Evolutionary conservation across 352 stramenopile species (phyloP), one percentile per base, ranked within the genome.

Genomic region (Phytophthora europaea): DNA sequence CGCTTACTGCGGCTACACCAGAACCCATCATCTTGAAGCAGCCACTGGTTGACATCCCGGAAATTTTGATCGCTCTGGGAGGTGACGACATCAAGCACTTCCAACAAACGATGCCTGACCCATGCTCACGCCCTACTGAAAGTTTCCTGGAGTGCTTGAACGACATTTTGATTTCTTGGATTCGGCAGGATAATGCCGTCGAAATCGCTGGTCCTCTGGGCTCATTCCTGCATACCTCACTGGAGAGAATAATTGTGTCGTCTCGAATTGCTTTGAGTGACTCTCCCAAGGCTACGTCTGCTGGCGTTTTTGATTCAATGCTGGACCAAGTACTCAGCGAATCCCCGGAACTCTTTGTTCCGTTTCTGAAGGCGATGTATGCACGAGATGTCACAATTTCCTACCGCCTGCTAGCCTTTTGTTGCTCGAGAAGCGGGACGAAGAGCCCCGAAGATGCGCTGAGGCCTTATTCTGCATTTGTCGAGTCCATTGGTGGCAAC

Each of bases 81-180:
- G 61, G 79, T n/a, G 84, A 94, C 53, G 85, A 93, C 48, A 91
- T 94, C 62, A 92, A 91, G 48, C 90, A 78, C 36, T 94, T 95
- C 55, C 88, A 91, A 67, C 76, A 94, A 43, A 84, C 81, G 71
- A 84, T 94, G 56, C 84, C 84, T 3, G 82, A 91, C 33, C 86
- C 86, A 5, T 88, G 78, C 33, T 88, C 80, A 10, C 75, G 82
- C 23, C 86, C 86, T 0, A 89, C 86, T 0, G 86, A 95, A 59
- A 85, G 81, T 23, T 95, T 95, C 54, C 55, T 95, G 20, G 87
- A 94, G 67, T 92, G 83, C 8, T 72, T 95, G 40, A 95, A 95
- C 61, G 88, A 95, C 61, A 91, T 94, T 72, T 71, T 94, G 20
- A 93, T 93, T 70, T 93, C 82, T 33, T 95, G 88, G 88, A 93